Conservation (phyloP, 108 stramenopile species). For the Nitzschia sp. region DNA sequence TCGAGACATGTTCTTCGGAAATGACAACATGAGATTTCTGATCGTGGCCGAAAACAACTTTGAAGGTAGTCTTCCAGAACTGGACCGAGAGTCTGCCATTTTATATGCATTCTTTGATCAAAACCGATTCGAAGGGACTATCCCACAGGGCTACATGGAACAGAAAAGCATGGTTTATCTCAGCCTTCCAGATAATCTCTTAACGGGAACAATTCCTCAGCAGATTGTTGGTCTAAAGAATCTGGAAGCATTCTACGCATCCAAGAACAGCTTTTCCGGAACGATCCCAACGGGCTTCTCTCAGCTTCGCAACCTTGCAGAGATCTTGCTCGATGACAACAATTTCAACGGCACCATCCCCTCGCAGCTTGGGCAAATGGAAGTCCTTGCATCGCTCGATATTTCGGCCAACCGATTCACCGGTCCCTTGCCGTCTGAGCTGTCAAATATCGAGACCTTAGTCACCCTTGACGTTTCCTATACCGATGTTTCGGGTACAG, state of each 20-base stretch:
- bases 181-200: conserved; percentile 16
- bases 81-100: conserved; percentile 14
- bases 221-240: conserved; percentile 6
- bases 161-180: neutral
- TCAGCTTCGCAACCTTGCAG: conserved; percentile 37
- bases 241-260: conserved; percentile 24
- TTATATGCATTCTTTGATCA: neutral
- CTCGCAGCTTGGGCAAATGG: conserved; percentile 39
- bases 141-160: conserved; percentile 15
- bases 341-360: conserved; percentile 39
- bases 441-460: neutral
- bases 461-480: neutral
- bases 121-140: conserved; percentile 18
- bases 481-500: neutral
- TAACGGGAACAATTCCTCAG: conserved; percentile 22
- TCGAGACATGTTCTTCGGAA: neutral
- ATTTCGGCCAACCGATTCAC: conserved; percentile 37
- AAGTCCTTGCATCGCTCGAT: conserved; percentile 43
- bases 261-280: conserved; percentile 43
- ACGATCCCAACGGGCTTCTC: conserved; percentile 39
- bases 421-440: conserved; percentile 35
- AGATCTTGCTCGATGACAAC: conserved; percentile 31
- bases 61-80: conserved; percentile 12
- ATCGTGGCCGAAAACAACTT: conserved; percentile 9
- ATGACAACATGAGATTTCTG: neutral